These are phyloP conservation scores for Tricholoma furcatifolium DNA, from an alignment of 768 basidiomycete genomes.

Conservation along the genomic window DNA sequence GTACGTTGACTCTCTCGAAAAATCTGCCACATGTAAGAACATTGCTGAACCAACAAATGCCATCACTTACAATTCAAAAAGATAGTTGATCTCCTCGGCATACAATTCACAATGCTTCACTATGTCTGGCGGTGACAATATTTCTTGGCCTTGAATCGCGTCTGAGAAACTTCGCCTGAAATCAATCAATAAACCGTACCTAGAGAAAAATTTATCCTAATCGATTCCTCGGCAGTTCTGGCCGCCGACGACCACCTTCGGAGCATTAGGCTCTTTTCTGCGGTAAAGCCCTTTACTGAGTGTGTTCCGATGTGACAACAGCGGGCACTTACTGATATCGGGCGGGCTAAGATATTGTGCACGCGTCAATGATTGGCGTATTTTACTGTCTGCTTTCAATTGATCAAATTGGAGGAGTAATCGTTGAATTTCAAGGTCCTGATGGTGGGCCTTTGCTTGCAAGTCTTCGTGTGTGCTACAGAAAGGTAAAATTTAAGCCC, in stretches of 20 bases:
- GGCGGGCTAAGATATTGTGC: constrained; percentile 18
- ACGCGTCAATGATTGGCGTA: constrained; percentile 40
- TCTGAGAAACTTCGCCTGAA: background rate
- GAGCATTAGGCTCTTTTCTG: constrained; percentile 13
- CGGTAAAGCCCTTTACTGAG: background rate
- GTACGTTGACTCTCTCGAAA: constrained; percentile 53
- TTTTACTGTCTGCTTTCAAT: constrained; percentile 35
- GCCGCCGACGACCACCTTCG: constrained; percentile 22
- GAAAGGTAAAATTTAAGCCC: background rate
- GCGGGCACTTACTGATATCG: constrained; percentile 5
- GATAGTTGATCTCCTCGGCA: constrained; percentile 47
- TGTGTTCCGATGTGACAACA: background rate
- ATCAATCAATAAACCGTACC: constrained; percentile 20
- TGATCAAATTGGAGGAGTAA: constrained; percentile 45
- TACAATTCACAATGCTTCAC: constrained; percentile 47
- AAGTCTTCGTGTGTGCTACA: constrained; percentile 54
- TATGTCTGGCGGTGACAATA: constrained; percentile 39
- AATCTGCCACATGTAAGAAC: constrained; percentile 31
- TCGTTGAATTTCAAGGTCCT: constrained; percentile 44
- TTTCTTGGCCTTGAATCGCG: background rate
- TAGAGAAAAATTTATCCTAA: constrained; percentile 30
- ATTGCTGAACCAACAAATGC: background rate
- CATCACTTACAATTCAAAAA: constrained; percentile 50
- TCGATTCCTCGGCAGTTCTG: constrained; percentile 36
- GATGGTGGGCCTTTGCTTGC: constrained; percentile 41